Percentiles rank a stretch among this genome's conserved stretches.
Evolutionary conservation across 2,329 filamentous ascomycete genomes (phyloP).

Genomic region (Ceratocystis albifundus): DNA sequence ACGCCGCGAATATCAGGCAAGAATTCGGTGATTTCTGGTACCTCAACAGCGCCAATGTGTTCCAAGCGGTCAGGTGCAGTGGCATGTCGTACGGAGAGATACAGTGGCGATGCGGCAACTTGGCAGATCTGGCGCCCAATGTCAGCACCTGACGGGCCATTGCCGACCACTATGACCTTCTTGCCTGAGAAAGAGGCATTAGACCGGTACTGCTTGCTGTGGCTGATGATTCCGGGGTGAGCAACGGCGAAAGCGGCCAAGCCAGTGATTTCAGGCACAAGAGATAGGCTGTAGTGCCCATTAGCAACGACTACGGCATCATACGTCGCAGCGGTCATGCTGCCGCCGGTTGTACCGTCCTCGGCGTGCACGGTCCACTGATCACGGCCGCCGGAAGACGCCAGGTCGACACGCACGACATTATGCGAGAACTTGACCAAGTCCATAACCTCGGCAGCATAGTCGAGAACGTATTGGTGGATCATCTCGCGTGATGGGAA

Average conservation of each 20-base stretch:
- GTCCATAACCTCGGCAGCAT: conserved; percentile 54
- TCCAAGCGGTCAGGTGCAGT: conserved; percentile 37
- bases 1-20: conserved; percentile 46
- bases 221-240: conserved; percentile 51
- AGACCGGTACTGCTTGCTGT: conserved; percentile 70
- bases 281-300: conserved; percentile 62
- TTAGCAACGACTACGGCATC: conserved; percentile 67
- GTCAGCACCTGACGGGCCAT: conserved; percentile 72
- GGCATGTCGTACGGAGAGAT: conserved; percentile 51
- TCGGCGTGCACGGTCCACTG: conserved; percentile 17
- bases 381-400: conserved; percentile 24
- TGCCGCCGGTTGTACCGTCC: conserved; percentile 29
- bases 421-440: conserved; percentile 60
- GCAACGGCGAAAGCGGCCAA: conserved; percentile 47
- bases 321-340: conserved; percentile 40
- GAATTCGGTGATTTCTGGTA: conserved; percentile 48
- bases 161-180: conserved; percentile 75
- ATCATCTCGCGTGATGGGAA: conserved; percentile 66
- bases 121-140: conserved; percentile 64
- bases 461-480: conserved; percentile 59
- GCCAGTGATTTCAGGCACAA: conserved; percentile 51
- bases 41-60: conserved; percentile 40
- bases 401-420: conserved; percentile 47
- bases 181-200: conserved; percentile 52
- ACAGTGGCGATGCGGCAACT: conserved; percentile 47